Evolutionary conservation across 1,284 basidiomycete species (phyloP).

Genomic region (Austroboletus novae-zelandiae): DNA sequence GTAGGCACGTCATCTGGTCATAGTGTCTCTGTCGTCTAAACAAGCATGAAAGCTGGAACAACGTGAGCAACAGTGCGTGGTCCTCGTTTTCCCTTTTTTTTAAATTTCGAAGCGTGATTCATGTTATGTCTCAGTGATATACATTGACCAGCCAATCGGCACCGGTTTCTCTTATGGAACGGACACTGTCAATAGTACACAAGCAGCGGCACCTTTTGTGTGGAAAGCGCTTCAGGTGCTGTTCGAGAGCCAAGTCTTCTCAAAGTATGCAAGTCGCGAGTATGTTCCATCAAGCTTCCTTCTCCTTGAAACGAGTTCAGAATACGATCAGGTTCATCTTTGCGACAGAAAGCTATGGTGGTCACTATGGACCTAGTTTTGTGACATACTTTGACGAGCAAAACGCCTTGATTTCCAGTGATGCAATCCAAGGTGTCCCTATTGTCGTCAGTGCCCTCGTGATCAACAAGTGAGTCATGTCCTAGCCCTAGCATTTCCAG

Average conservation of each 20-base stretch:
- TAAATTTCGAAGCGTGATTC: neutral
- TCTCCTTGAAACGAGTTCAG: neutral
- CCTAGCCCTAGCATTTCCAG: neutral
- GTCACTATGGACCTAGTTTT: conserved; percentile 65
- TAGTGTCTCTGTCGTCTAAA: neutral
- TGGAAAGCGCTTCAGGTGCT: conserved; percentile 69
- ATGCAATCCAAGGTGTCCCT: conserved; percentile 44
- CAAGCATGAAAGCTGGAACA: conserved; percentile 57
- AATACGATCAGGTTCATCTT: conserved; percentile 45
- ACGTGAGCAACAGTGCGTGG: conserved; percentile 58
- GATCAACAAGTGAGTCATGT: conserved; percentile 47
- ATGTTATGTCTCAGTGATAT: conserved; percentile 49
- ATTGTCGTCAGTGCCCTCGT: conserved; percentile 47
- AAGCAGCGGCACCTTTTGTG: conserved; percentile 45
- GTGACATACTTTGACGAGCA: conserved; percentile 67
- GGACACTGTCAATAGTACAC: conserved; percentile 54
- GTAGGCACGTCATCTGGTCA: conserved; percentile 9
- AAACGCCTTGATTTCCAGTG: conserved; percentile 52
- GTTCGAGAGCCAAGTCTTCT: conserved; percentile 60
- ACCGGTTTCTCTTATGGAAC: conserved; percentile 65
- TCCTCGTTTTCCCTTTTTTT: neutral
- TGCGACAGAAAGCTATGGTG: conserved; percentile 65
- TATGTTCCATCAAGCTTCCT: conserved; percentile 26
- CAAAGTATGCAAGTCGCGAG: conserved; percentile 57
- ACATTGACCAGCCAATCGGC: conserved; percentile 74